Conservation (phyloP, 2,329 filamentous ascomycete genomes). For the Pseudomassariella vexata region DNA sequence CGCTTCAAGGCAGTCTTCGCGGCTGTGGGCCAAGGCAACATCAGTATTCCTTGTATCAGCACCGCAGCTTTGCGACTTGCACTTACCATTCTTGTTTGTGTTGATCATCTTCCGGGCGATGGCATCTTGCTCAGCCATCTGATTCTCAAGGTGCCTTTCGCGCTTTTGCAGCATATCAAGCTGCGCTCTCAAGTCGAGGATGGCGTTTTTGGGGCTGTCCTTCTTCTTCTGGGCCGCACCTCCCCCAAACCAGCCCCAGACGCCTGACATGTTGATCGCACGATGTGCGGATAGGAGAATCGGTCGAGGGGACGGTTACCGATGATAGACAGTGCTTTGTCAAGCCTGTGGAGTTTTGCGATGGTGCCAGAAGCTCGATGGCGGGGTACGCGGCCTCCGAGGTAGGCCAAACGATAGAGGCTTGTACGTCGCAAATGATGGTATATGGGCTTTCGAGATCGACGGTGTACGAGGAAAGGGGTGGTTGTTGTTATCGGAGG, state of each 20-base stretch:
- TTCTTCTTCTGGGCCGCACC: constrained; percentile 77
- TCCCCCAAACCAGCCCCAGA: constrained; percentile 92
- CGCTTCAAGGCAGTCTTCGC: constrained; percentile 85
- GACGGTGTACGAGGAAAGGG: too few relatives aligned
- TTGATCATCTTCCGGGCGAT: constrained; percentile 84
- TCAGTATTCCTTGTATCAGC: constrained; percentile 14
- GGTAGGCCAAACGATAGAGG: too few relatives aligned
- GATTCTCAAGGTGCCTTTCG: constrained; percentile 82
- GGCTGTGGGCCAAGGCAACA: constrained; percentile 49
- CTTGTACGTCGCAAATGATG: too few relatives aligned
- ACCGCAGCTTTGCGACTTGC: constrained; percentile 2
- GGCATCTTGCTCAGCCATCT: constrained; percentile 88
- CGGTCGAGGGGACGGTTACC: too few relatives aligned
- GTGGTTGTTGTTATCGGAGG: not conserved
- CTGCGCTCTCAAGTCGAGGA: constrained; percentile 79
- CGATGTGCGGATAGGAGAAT: too few relatives aligned
- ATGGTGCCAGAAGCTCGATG: too few relatives aligned
- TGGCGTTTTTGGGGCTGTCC: constrained; percentile 94
- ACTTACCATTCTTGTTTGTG: constrained; percentile 81
- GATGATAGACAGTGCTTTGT: too few relatives aligned
- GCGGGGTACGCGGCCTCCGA: too few relatives aligned
- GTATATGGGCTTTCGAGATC: too few relatives aligned
- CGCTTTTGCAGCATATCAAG: constrained; percentile 97
- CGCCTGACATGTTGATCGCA: constrained; percentile 54
- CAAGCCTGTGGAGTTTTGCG: too few relatives aligned